A percentile compares a stretch with the other conserved stretches of the same genome.
phyloP scores from a whole-genome alignment of 495 filamentous ascomycete species.

The Penicillium pulvis region DNA sequence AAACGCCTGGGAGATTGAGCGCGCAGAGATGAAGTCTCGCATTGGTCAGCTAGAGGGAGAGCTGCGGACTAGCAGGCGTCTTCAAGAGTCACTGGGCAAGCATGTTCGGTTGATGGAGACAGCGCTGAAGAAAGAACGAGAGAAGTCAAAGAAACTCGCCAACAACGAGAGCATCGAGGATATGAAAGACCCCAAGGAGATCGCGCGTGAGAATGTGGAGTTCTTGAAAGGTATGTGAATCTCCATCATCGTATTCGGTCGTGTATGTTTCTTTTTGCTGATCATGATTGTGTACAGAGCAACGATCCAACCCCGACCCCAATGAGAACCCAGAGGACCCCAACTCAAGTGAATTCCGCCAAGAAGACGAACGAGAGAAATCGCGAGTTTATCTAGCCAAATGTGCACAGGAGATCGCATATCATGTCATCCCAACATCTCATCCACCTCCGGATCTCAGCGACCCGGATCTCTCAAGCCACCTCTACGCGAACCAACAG shows the following conservation, averaged over 20 bases:
- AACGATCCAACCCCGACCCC: conserved; percentile 41
- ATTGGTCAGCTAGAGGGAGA: conserved; percentile 96
- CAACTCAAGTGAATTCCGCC: conserved; percentile 57
- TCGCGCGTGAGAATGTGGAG: conserved; percentile 45
- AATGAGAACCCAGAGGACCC: conserved; percentile 36
- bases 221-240: conserved; percentile 40
- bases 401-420: conserved; percentile 56
- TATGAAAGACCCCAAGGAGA: conserved; percentile 43
- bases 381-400: conserved; percentile 55
- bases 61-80: conserved; percentile 75
- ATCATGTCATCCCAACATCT: conserved; percentile 55
- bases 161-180: conserved; percentile 53
- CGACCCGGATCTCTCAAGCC: conserved; percentile 49
- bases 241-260: neutral
- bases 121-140: conserved; percentile 77
- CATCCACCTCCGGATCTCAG: conserved; percentile 48
- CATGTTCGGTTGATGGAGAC: conserved; percentile 89
- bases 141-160: conserved; percentile 48
- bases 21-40: conserved; percentile 97
- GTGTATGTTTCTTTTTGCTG: conserved; percentile 1
- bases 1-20: conserved; percentile 98
- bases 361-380: conserved; percentile 54
- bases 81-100: conserved; percentile 84
- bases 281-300: conserved; percentile 26
- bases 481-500: conserved; percentile 49